Percentiles rank a stretch among this genome's conserved stretches.
phyloP scores from a whole-genome alignment of 495 filamentous ascomycete species.

The Aspergillus steynii region DNA sequence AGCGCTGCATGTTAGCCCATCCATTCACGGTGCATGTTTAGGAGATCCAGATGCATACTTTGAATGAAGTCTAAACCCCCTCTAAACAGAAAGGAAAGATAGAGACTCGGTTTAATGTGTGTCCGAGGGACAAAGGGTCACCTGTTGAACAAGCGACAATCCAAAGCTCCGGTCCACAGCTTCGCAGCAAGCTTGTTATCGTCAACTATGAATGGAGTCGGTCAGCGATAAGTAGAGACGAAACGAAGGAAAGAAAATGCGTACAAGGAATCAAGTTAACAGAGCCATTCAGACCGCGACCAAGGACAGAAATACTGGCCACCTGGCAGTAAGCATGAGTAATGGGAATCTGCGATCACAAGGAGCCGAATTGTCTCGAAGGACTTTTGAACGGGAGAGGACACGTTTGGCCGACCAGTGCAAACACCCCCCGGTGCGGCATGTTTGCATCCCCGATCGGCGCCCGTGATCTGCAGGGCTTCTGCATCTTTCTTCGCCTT shows the following conservation, averaged over 20 bases:
- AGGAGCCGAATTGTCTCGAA: slow-evolving; percentile 4
- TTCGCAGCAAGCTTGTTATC: not conserved
- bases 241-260: not conserved
- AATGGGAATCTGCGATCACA: slow-evolving; percentile 10
- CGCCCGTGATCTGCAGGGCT: not conserved
- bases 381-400: slow-evolving; percentile 18
- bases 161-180: not conserved
- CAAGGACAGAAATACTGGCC: slow-evolving; percentile 29
- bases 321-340: slow-evolving; percentile 38
- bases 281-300: slow-evolving; percentile 24
- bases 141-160: not conserved
- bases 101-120: not conserved
- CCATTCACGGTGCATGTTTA: not conserved
- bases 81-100: not conserved
- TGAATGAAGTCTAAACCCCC: not conserved
- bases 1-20: not conserved
- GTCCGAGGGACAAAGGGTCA: not conserved
- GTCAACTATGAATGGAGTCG: slow-evolving; percentile 5
- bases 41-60: not conserved
- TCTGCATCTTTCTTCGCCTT: too few relatives aligned
- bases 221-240: slow-evolving; percentile 1
- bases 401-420: slow-evolving; percentile 22
- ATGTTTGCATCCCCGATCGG: slow-evolving; percentile 18
- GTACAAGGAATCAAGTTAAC: slow-evolving; percentile 13
- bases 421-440: slow-evolving; percentile 11